phyloP scores from a whole-genome alignment of 805 yeast genomes.

The Sugiyamaella valdiviana region DNA sequence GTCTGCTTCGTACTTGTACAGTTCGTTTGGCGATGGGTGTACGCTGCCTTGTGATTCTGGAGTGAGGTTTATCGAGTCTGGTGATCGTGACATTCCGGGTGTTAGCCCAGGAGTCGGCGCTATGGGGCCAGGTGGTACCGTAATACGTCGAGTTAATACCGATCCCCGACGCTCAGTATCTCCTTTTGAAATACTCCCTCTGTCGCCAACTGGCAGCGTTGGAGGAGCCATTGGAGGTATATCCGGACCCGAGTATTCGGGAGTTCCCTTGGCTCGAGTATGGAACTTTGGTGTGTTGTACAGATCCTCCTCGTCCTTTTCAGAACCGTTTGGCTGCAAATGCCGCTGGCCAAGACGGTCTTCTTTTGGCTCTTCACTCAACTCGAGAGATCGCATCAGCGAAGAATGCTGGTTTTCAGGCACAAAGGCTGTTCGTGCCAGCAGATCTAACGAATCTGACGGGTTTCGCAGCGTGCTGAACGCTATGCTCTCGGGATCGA shows the following conservation, averaged over 20 bases:
- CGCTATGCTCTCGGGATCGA: conserved; percentile 15
- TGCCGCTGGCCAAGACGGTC: neutral
- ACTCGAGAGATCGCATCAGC: neutral
- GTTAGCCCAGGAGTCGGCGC: neutral
- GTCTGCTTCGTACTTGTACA: neutral
- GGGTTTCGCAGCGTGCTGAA: conserved; percentile 17
- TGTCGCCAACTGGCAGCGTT: no score
- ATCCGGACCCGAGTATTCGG: neutral
- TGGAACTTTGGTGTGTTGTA: neutral
- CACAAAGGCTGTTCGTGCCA: conserved; percentile 14
- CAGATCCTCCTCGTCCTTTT: neutral
- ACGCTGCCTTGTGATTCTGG: neutral
- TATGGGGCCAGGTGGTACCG: no score
- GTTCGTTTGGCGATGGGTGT: neutral
- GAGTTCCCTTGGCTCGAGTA: neutral
- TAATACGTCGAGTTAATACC: no score
- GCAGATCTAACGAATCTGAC: conserved; percentile 18
- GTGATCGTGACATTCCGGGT: neutral
- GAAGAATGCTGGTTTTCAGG: neutral
- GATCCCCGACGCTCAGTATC: no score
- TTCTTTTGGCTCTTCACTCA: neutral
- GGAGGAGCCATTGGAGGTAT: neutral
- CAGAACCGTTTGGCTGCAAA: neutral
- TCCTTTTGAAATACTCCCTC: no score
- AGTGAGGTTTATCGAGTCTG: neutral